Conservation (phyloP, 257 asterid genomes). For the Jacaranda mimosifolia region DNA sequence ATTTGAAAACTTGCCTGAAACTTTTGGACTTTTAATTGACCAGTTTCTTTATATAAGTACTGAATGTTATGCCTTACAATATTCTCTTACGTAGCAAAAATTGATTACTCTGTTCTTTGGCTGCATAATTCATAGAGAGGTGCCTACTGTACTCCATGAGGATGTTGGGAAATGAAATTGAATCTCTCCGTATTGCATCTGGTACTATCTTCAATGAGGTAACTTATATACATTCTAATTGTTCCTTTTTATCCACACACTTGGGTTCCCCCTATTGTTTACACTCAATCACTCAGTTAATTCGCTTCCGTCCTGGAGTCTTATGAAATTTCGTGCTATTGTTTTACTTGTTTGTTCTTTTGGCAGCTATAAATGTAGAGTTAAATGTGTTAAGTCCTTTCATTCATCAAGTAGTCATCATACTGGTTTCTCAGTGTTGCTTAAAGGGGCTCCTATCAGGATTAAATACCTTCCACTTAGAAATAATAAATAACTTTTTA, state of each 20-base stretch:
- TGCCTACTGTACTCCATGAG: constrained; percentile 92
- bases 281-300: neutral
- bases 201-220: constrained; percentile 98
- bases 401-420: neutral
- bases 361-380: neutral
- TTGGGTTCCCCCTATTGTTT: constrained; percentile 14
- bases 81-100: constrained; percentile 19
- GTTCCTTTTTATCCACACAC: constrained; percentile 1
- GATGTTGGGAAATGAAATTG: constrained; percentile 75
- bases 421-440: neutral
- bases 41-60: constrained; percentile 21
- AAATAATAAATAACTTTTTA: neutral
- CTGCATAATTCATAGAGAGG: constrained; percentile 55
- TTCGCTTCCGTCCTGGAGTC: constrained; percentile 4
- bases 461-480: neutral
- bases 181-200: constrained; percentile 80
- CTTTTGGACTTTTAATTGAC: constrained; percentile 2
- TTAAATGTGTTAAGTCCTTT: constrained; percentile 10
- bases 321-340: constrained; percentile 10
- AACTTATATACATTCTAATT: constrained; percentile 26
- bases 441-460: neutral
- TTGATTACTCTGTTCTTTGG: constrained; percentile 17
- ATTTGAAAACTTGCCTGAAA: constrained; percentile 12
- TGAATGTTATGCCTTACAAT: constrained; percentile 25
- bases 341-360: constrained; percentile 10